These are phyloP conservation scores for Cubamyces lactineus DNA, from an alignment of 768 basidiomycete genomes.

Conservation along the genomic window DNA sequence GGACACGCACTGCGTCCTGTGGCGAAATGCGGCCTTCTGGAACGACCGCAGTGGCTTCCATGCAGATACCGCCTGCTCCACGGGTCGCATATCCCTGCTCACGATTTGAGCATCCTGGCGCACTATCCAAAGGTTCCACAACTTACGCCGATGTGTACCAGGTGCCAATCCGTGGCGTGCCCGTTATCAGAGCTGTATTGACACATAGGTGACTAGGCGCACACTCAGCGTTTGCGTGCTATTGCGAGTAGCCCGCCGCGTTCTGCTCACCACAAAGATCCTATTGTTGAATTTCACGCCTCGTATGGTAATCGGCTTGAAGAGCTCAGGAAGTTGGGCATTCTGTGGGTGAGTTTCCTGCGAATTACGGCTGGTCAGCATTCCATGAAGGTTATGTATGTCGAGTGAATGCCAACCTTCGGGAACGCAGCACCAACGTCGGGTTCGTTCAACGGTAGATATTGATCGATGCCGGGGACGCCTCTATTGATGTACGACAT, in stretches of 20 bases:
- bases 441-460: constrained; percentile 63
- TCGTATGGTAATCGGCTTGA: constrained; percentile 65
- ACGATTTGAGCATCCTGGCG: neutral
- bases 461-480: constrained; percentile 55
- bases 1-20: constrained; percentile 59
- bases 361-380: constrained; percentile 1
- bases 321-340: constrained; percentile 56
- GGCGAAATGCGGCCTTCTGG: constrained; percentile 80
- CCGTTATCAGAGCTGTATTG: constrained; percentile 78
- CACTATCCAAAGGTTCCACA: neutral
- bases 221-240: neutral
- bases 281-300: constrained; percentile 73
- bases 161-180: constrained; percentile 81
- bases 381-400: constrained; percentile 17
- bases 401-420: constrained; percentile 33
- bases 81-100: constrained; percentile 64
- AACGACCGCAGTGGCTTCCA: constrained; percentile 76
- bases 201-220: constrained; percentile 72
- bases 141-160: constrained; percentile 72
- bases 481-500: constrained; percentile 45
- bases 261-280: constrained; percentile 59
- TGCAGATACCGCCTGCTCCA: constrained; percentile 68
- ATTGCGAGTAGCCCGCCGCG: neutral
- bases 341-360: constrained; percentile 51
- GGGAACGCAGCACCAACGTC: constrained; percentile 49